Base-by-base conservation (phyloP, 345 rosid species). In the Acer negundo region DNA sequence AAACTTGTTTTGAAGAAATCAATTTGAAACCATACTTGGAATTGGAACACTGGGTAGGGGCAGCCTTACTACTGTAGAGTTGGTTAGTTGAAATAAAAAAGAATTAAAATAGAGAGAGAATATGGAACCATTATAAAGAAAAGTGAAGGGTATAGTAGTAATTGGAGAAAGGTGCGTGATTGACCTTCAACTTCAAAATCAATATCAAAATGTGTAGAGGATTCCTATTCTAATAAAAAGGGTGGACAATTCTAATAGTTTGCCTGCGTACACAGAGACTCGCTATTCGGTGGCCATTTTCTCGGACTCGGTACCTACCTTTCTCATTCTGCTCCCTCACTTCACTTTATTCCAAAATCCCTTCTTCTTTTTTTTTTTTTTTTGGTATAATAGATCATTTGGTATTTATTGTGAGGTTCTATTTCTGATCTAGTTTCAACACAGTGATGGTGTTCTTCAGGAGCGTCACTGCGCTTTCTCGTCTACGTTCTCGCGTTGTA, bases 401-500 rank as follows among this genome's bases (percentile, higher is more conserved):
- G 59, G 38, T 35, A 35, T 35, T 3, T 42, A 9, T 42, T 42
- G 46, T 44, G 20, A 44, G 35, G 35, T 23, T 69, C 11, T 15
- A 35, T 65, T 31, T 31, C 44, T 7, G 2, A 16, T 28, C 69
- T 31, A 19, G 16, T 47, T 70, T 26, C 17, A 15, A 80, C 75
- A 78, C 20, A 76, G 79, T 76, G 6, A 94, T 94, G 97, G 95
- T 78, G 86, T 90, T 94, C 81, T 87, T 86, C 76, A 87, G 92
- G 73, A 73, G 88, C 80, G 81, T 89, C 56, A 73, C 93, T 69
- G 92, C 92, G 62, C 90, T 94, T 10, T 79, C 90, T 67, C 84
- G 81, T 83, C 91, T 90, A 46, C 92, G 91, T 65, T 90, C 95
- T 78, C 93, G 91, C 35, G 72, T 86, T 19, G 97, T 94, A 82